Evolutionary conservation across 305 asterid genomes (phyloP).

Genomic region (Rubia peregrina): DNA sequence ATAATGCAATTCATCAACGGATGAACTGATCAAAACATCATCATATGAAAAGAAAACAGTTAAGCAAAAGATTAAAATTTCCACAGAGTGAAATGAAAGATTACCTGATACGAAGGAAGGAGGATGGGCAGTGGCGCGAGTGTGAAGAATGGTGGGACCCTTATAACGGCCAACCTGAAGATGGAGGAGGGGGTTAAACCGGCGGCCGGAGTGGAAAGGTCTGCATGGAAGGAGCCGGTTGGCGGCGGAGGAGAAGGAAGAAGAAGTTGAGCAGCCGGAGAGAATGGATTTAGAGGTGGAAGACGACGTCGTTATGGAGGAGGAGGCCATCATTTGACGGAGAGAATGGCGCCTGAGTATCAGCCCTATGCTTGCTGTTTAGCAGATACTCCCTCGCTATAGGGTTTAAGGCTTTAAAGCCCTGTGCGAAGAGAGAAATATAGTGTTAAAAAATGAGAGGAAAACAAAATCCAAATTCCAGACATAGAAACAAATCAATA

Average conservation of each 20-base stretch:
- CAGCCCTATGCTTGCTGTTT: conserved; percentile 48
- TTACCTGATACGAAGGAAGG: conserved; percentile 16
- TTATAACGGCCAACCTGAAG: background rate
- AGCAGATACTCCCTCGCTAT: background rate
- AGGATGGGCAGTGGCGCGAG: conserved; percentile 1
- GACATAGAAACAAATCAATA: background rate
- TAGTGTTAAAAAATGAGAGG: background rate
- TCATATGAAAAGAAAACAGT: background rate
- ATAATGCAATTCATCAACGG: conserved; percentile 13
- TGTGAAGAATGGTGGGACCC: background rate
- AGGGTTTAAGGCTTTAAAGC: conserved; percentile 2
- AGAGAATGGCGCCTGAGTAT: conserved; percentile 32
- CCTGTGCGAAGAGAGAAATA: background rate
- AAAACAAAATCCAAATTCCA: background rate
- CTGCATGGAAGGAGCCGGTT: conserved; percentile 22
- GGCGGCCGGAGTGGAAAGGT: conserved; percentile 32
- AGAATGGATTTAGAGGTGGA: conserved; percentile 12
- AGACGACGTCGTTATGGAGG: conserved; percentile 32
- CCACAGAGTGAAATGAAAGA: background rate
- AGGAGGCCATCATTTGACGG: conserved; percentile 41
- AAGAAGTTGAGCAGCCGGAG: conserved; percentile 17
- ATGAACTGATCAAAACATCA: conserved; percentile 6
- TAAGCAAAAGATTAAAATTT: background rate
- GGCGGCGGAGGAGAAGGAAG: conserved; percentile 17
- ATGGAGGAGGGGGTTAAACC: conserved; percentile 15